These are phyloP conservation scores for Citrus sinensis DNA, from an alignment of 345 rosid genomes.

Conservation along the genomic window DVS_A1.0 CM039162.1:28612001-28612500, in stretches of 20 bases:
- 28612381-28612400: slow-evolving; percentile 55
- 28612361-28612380: slow-evolving; percentile 28
- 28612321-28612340: slow-evolving; percentile 35
- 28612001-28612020: slow-evolving; percentile 77
- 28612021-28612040: slow-evolving; percentile 45
- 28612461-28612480: background rate
- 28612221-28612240: slow-evolving; percentile 76
- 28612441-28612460: too few relatives aligned
- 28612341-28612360: slow-evolving; percentile 23
- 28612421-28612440: too few relatives aligned
- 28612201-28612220: slow-evolving; percentile 84
- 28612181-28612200: slow-evolving; percentile 78
- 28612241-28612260: slow-evolving; percentile 71
- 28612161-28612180: slow-evolving; percentile 45
- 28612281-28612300: slow-evolving; percentile 17
- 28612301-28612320: slow-evolving; percentile 18
- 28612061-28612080: slow-evolving; percentile 14
- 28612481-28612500: background rate
- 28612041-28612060: slow-evolving; percentile 24
- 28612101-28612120: slow-evolving; percentile 29
- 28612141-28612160: slow-evolving; percentile 53
- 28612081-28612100: slow-evolving; percentile 12
- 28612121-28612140: slow-evolving; percentile 40
- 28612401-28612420: slow-evolving; percentile 23
- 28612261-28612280: slow-evolving; percentile 29